These are phyloP conservation scores for Gossypium rotundifolium DNA, from an alignment of 345 rosid genomes.

Conservation along the genomic window DNA sequence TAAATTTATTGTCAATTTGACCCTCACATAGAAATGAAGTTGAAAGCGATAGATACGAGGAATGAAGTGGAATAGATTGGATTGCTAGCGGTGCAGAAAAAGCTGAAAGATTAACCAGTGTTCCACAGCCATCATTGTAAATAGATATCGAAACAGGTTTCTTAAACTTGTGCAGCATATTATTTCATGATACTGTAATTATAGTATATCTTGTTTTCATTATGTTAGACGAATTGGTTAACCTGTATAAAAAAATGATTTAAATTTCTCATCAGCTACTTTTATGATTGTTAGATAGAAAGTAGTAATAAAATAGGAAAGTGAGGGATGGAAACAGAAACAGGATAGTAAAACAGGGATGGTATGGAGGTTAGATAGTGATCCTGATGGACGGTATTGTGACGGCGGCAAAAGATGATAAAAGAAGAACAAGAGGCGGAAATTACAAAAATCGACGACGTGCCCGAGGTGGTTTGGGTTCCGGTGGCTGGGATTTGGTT, in stretches of 20 bases:
- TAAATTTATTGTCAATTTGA: no score
- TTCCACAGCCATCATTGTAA: not conserved
- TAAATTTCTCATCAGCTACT: not conserved
- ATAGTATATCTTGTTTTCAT: no score
- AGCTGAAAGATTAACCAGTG: not conserved
- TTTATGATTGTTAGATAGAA: not conserved
- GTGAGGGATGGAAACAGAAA: no score
- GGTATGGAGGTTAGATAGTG: no score
- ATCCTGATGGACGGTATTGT: no score
- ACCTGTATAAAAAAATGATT: not conserved
- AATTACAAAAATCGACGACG: no score
- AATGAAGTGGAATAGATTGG: not conserved
- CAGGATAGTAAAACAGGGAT: no score
- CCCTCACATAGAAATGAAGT: not conserved
- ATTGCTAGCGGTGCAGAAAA: not conserved
- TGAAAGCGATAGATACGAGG: not conserved
- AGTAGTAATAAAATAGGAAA: not conserved
- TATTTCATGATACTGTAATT: not conserved
- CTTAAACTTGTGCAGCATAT: no score
- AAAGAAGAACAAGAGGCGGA: no score
- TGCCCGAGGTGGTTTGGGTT: no score
- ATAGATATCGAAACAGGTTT: not conserved
- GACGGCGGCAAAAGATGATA: no score
- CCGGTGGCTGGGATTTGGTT: no score
- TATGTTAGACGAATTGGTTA: not conserved